Evolutionary conservation across 139 green algal genomes (phyloP), one percentile per base, ranked within the genome.

Genomic region (Coelastrella sp.): DNA sequence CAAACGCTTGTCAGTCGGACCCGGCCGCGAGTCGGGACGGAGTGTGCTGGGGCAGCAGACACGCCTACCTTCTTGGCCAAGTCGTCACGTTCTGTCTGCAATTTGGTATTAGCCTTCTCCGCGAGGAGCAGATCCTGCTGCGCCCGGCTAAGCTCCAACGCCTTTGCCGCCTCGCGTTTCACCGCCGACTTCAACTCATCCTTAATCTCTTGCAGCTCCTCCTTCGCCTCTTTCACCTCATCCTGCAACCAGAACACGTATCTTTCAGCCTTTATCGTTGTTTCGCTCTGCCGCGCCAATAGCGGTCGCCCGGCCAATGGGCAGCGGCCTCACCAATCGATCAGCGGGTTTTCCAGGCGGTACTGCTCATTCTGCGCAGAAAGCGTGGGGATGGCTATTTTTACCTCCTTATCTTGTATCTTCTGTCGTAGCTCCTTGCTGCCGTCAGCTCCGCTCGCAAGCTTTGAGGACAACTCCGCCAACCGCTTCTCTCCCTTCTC

Each of bases 51-150:
- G 32, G 32, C 32, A 2, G 2, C 61, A 71, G 11, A 10, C 61
- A 10, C 73, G 17, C 80, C 5, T 66, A 90, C 85, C 85, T 90
- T 90, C 57, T 90, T 90, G 14, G 14, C 85, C 19, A 90, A 66
- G 58, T 90, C 85, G 17, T 90, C 85, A 4, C 85, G n/a, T 73
- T 90, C 85, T 60, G 73, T 73, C 59, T 90, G 73, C 85, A 90
- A 73, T 61, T 82, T 90, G 3, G n/a, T 22, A 8, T 14, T 57
- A 4, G 85, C 85, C 57, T 90, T 90, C 57, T 90, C 85, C 19
- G 85, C 85, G 11, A 90, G 73, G n/a, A 90, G 73, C 85, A 90
- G 58, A 57, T 90, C 85, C 85, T 90, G 85, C 56, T 82, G 85
- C 19, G 83, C 83, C 4, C 83, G 19, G 47, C 56, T 73, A 4